These are phyloP conservation scores for Quercus lobata DNA, from an alignment of 331 rosid genomes.

Conservation along the genomic window DNA sequence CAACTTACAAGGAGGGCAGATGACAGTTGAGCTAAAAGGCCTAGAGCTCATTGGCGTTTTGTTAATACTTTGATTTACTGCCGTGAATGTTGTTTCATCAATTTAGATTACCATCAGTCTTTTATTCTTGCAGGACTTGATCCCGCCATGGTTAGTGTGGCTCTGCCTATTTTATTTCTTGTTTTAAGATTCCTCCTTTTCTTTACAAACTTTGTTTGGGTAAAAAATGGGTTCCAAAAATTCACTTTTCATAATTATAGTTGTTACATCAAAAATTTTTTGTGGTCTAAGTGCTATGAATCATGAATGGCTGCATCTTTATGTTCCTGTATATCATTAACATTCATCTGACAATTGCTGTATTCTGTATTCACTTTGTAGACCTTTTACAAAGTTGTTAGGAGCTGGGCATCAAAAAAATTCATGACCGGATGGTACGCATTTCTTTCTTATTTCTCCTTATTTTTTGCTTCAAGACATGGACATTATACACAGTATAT, in stretches of 20 bases:
- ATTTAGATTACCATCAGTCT: neutral
- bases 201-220: neutral
- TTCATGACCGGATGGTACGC: slow-evolving; percentile 97
- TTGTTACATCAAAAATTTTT: neutral
- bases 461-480: neutral
- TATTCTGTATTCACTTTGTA: slow-evolving; percentile 36
- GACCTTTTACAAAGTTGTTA: slow-evolving; percentile 83
- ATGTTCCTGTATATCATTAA: neutral
- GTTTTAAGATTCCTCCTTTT: neutral
- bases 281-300: neutral
- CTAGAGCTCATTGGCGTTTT: neutral
- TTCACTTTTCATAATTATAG: neutral
- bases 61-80: neutral
- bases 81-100: neutral
- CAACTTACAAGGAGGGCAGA: no score
- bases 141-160: neutral
- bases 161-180: neutral
- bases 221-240: neutral
- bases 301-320: slow-evolving; percentile 10
- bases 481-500: neutral
- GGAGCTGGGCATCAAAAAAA: slow-evolving; percentile 97
- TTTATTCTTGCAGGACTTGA: neutral
- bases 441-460: slow-evolving; percentile 22
- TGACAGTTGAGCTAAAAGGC: no score
- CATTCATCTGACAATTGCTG: slow-evolving; percentile 21